Evolutionary conservation across 495 filamentous ascomycete genomes (phyloP).

Genomic region (Physcia stellaris): DNA sequence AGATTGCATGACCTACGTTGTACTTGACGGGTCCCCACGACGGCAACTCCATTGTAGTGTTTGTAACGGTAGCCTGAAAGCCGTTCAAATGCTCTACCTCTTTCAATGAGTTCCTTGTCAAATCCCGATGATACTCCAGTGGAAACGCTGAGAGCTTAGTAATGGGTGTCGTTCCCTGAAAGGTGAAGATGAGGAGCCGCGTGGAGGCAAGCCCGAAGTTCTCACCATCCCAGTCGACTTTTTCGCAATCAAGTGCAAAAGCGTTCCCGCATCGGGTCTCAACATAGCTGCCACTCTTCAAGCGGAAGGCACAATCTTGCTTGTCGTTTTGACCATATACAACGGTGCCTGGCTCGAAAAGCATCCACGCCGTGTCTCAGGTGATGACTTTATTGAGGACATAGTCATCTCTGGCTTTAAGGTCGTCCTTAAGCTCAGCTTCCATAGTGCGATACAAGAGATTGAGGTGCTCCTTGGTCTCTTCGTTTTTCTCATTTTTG

Average conservation of each 20-base stretch:
- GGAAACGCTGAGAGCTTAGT: slow-evolving; percentile 42
- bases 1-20: slow-evolving; percentile 9
- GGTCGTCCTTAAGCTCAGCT: slow-evolving; percentile 42
- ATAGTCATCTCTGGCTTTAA: slow-evolving; percentile 44
- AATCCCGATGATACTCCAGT: slow-evolving; percentile 33
- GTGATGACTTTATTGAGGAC: slow-evolving; percentile 44
- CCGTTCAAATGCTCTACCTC: slow-evolving; percentile 35
- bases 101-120: slow-evolving; percentile 27
- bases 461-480: slow-evolving; percentile 40
- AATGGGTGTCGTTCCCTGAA: slow-evolving; percentile 43
- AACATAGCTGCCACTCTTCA: slow-evolving; percentile 13
- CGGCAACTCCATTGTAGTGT: slow-evolving; percentile 38
- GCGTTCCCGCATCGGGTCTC: slow-evolving; percentile 3
- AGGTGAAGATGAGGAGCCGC: slow-evolving; percentile 31
- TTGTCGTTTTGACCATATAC: slow-evolving; percentile 25
- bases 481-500: slow-evolving; percentile 30
- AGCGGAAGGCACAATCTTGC: slow-evolving; percentile 25
- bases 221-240: slow-evolving; percentile 47
- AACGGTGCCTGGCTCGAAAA: slow-evolving; percentile 35
- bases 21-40: slow-evolving; percentile 26
- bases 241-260: slow-evolving; percentile 18
- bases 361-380: slow-evolving; percentile 41
- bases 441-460: slow-evolving; percentile 41
- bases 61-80: slow-evolving; percentile 51
- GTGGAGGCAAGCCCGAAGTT: slow-evolving; percentile 36